These are phyloP conservation scores for Diplogelasinospora grovesii DNA, from an alignment of 495 filamentous ascomycete species.

Conservation along the genomic window DNA sequence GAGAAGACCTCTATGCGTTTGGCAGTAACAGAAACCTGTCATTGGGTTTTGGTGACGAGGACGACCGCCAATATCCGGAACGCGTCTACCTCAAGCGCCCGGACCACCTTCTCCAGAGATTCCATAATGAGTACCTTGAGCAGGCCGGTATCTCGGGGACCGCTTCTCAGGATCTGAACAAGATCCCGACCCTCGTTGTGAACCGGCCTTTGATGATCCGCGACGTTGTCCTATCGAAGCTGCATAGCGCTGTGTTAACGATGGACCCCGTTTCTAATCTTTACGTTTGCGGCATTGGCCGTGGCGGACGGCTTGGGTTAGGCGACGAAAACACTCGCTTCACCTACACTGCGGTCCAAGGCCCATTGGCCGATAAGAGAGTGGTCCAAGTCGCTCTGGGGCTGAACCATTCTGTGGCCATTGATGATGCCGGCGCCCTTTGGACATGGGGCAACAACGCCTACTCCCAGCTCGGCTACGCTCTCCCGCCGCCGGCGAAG, in stretches of 20 bases:
- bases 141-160: conserved; percentile 21
- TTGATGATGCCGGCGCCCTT: conserved; percentile 73
- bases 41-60: conserved; percentile 84
- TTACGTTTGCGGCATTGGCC: conserved; percentile 87
- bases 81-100: conserved; percentile 72
- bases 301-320: conserved; percentile 81
- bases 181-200: conserved; percentile 61
- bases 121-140: conserved; percentile 56
- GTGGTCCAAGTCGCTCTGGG: conserved; percentile 71
- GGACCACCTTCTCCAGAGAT: conserved; percentile 63
- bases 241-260: conserved; percentile 86
- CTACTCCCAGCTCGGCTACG: conserved; percentile 81
- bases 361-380: conserved; percentile 61
- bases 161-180: conserved; percentile 29
- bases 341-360: conserved; percentile 72
- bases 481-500: conserved; percentile 46
- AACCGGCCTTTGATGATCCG: conserved; percentile 65
- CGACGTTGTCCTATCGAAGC: conserved; percentile 78
- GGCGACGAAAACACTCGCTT: conserved; percentile 86
- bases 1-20: conserved; percentile 86
- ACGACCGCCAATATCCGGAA: conserved; percentile 91
- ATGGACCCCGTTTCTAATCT: conserved; percentile 87
- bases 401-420: conserved; percentile 82
- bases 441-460: conserved; percentile 92
- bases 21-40: conserved; percentile 94